Evolutionary conservation across 2,329 filamentous ascomycete species (phyloP).

Genomic region (Epichloe sylvatica): DNA sequence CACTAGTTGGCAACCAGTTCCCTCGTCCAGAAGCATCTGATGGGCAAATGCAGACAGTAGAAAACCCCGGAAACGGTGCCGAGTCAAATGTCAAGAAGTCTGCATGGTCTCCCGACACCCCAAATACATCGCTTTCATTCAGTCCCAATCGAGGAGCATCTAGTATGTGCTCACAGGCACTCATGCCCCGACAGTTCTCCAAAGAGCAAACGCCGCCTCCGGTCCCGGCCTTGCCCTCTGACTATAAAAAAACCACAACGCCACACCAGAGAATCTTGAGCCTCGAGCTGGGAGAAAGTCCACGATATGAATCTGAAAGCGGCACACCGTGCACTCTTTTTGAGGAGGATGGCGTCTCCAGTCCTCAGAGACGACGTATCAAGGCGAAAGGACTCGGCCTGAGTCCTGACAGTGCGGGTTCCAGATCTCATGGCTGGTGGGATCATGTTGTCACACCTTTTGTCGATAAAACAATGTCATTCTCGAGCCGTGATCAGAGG

Average conservation of each 20-base stretch:
- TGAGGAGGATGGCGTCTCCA: slow-evolving; percentile 48
- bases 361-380: slow-evolving; percentile 25
- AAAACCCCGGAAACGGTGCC: not conserved
- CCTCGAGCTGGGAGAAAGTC: slow-evolving; percentile 16
- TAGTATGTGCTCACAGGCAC: slow-evolving; percentile 48
- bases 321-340: slow-evolving; percentile 49
- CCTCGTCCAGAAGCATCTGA: not conserved
- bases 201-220: slow-evolving; percentile 42
- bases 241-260: slow-evolving; percentile 23
- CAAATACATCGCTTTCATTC: slow-evolving; percentile 32
- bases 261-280: slow-evolving; percentile 21
- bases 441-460: slow-evolving; percentile 64
- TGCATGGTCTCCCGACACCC: slow-evolving; percentile 49
- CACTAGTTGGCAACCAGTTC: slow-evolving; percentile 25
- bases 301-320: slow-evolving; percentile 34
- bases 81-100: slow-evolving; percentile 20
- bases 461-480: slow-evolving; percentile 29
- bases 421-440: slow-evolving; percentile 60
- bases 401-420: slow-evolving; percentile 36
- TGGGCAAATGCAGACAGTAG: not conserved
- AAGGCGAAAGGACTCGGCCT: slow-evolving; percentile 24
- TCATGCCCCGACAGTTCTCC: slow-evolving; percentile 20
- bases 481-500: slow-evolving; percentile 25
- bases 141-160: slow-evolving; percentile 33
- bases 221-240: slow-evolving; percentile 42